Evolutionary conservation across 148 eudicot species (phyloP), one percentile per base, ranked within the genome.

Genomic region (Spergularia bocconei): DNA sequence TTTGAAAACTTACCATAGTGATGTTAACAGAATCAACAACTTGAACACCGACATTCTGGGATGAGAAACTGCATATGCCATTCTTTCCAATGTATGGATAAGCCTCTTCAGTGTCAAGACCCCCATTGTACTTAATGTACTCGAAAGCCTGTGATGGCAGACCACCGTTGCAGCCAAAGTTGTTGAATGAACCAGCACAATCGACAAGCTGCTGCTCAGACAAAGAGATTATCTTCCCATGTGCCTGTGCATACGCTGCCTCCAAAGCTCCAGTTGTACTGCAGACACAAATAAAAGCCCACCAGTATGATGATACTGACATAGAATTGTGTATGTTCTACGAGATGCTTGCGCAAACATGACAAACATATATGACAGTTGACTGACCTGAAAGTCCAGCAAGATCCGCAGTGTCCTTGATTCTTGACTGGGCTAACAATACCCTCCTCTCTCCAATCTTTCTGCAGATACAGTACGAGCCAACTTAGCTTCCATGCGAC

Each of bases 141-240:
- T 96, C 97, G 72, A 91, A 96, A 58, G 99, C 99, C 79, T 96
- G 99, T 65, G 99, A 96, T 36, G 99, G 99, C 77, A 96, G 75
- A 79, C 99, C 99, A 63, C 99, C 99, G 66, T 79, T 81, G 87
- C 99, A 96, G 25, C 99, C 99, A 74, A 57, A 81, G 77, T 96
- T 96, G 72, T 96, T 87, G 76, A 91, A 96, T 29, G 83, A 84
- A 13, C 85, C 83, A 48, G 98, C 99, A 83, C 99, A 96, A 75
- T 96, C 99, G 72, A 96, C 98, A 80, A 96, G 99, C 75, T 96
- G 99, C 79, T 96, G 99, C 86, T 96, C 99, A 10, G 99, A 96
- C 63, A 96, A 82, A 76, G 98, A 96, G 78, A 96, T 86, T 10
- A 69, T 86, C 78, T 89, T 88, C 67, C 97, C 93, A 75, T 78